phyloP scores from a whole-genome alignment of 345 rosid genomes.

The Draba incana region DNA sequence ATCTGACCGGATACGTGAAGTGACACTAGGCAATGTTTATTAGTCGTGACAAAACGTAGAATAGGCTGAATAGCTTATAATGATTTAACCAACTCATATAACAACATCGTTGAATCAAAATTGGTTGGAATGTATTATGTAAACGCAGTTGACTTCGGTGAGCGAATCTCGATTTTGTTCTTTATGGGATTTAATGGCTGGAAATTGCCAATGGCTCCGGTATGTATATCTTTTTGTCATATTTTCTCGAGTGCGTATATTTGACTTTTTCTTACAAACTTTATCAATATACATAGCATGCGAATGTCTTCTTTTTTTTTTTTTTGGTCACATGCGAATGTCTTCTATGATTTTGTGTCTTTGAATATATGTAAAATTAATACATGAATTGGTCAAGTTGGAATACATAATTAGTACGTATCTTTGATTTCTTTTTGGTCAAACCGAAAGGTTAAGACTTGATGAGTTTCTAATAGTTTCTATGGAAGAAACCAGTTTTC shows the following conservation, averaged over 20 bases:
- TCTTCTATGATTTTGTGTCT: neutral
- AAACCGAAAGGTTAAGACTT: neutral
- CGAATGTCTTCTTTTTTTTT: constrained; percentile 22
- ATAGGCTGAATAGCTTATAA: constrained; percentile 18
- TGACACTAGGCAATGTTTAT: neutral
- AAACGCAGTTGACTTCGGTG: constrained; percentile 31
- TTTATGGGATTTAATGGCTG: constrained; percentile 7
- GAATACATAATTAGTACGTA: constrained; percentile 9
- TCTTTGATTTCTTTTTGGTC: constrained; percentile 32
- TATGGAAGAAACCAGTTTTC: too few relatives aligned
- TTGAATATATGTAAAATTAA: neutral
- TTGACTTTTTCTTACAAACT: constrained; percentile 33
- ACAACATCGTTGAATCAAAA: constrained; percentile 15
- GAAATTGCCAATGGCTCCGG: constrained; percentile 9
- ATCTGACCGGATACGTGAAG: neutral
- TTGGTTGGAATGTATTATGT: constrained; percentile 24
- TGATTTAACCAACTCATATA: constrained; percentile 23
- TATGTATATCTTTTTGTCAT: constrained; percentile 1
- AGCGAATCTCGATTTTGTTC: constrained; percentile 32
- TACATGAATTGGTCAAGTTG: constrained; percentile 21
- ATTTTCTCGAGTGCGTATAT: constrained; percentile 21
- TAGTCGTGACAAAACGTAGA: constrained; percentile 31
- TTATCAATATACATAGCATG: constrained; percentile 24
- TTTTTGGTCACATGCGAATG: constrained; percentile 33
- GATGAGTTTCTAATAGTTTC: too few relatives aligned